Base-by-base conservation (phyloP, 2,329 filamentous ascomycete species). In the Venturia asperata region DNA sequence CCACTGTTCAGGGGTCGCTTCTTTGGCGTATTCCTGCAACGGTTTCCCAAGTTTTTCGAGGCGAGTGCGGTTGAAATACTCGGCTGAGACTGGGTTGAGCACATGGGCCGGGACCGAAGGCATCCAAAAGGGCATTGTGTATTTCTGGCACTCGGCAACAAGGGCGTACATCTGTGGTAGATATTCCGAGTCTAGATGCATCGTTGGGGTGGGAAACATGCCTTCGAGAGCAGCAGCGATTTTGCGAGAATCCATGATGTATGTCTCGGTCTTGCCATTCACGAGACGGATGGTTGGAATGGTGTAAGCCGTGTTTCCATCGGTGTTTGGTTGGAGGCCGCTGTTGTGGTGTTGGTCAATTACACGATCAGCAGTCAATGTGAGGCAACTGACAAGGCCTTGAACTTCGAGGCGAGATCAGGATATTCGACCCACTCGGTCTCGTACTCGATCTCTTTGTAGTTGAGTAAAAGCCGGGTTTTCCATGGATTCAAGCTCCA, bases 401-500 rank as follows among this genome's bases (percentile, higher is more conserved):
- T 77, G 62, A 90, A 76, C 2, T 74, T 82, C 1, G 83, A 74
- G 65, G 78, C 81, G 67, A 91, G 79, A 43, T 89, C 83, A 0
- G 87, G 87, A 68, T 88, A 90, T 70, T 89, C 86, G 19, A 86
- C 75, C 86, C 86, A 90, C 79, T 86, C 78, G 0, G 87, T 90
- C 71, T 82, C 81, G 76, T 90, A 91, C 58, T 85, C 80, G 17
- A 90, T 73, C 1, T 78, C 78, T 72, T 91, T 91, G 76, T 81
- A 89, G 75, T 90, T 90, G 56, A 91, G 76, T 2, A 82, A 72
- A 65, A 90, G 74, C 1, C 88, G 85, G 56, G 84, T 85, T 76
- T 88, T 90, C 87, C 87, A 90, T 0, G 87, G 83, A 72, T 90
- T 91, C 58, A 83, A 75, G 1, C 86, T 87, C 88, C 88, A 90